Conservation (phyloP, 352 stramenopile genomes). For the Phytophthora pini region DNA sequence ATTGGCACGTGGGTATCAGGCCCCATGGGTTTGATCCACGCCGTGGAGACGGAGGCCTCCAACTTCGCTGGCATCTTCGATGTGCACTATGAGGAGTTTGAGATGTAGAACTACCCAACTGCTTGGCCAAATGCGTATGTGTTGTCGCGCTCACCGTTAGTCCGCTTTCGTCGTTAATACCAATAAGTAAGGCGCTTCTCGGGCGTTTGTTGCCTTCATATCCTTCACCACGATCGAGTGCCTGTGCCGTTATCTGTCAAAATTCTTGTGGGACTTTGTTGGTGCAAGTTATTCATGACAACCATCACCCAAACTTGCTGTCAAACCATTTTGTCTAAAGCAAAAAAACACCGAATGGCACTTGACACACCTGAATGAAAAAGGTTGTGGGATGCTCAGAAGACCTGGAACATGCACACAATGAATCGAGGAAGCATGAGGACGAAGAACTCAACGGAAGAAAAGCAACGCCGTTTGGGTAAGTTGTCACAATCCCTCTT, state of each 20-base stretch:
- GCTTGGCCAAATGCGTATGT: slow-evolving; percentile 33
- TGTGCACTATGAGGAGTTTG: slow-evolving; percentile 90
- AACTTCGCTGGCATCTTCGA: slow-evolving; percentile 89
- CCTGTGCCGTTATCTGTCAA: background rate
- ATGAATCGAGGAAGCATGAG: slow-evolving; percentile 1
- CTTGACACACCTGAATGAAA: background rate
- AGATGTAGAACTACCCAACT: slow-evolving; percentile 72
- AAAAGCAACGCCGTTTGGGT: slow-evolving; percentile 19
- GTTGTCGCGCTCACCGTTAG: slow-evolving; percentile 29
- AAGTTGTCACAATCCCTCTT: slow-evolving; percentile 56
- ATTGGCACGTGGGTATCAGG: slow-evolving; percentile 86
- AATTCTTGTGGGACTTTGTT: no score
- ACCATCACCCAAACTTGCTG: no score
- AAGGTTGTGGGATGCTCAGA: background rate
- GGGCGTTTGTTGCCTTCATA: slow-evolving; percentile 13
- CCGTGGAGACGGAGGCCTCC: slow-evolving; percentile 72
- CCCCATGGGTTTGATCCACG: slow-evolving; percentile 83
- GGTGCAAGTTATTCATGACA: no score
- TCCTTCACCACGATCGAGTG: background rate
- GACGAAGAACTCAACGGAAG: slow-evolving; percentile 15
- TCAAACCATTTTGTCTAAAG: background rate
- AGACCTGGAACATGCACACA: background rate
- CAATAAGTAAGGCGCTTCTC: slow-evolving; percentile 36
- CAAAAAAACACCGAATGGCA: background rate
- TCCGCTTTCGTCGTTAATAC: slow-evolving; percentile 32